phyloP scores from a whole-genome alignment of 306 rosid species.

The Astragalus glycyphyllos region DNA sequence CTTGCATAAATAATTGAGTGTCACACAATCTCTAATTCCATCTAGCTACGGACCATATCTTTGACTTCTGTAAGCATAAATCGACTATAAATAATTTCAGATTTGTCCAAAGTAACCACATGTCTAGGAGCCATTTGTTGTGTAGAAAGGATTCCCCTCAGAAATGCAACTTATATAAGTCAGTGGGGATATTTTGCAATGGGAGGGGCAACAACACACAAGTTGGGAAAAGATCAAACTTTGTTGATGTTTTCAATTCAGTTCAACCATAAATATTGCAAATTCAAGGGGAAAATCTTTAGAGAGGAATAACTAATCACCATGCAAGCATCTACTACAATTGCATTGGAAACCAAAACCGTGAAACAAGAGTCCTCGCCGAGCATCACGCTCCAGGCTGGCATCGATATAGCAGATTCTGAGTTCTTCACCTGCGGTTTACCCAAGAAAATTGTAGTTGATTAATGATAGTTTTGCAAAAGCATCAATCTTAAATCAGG shows the following conservation, averaged over 20 bases:
- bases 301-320: conserved; percentile 51
- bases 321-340: conserved; percentile 69
- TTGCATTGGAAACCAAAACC: conserved; percentile 88
- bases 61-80: too few relatives aligned
- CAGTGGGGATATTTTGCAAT: too few relatives aligned
- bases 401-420: conserved; percentile 93
- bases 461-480: not conserved
- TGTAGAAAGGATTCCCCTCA: too few relatives aligned
- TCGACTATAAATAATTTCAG: too few relatives aligned
- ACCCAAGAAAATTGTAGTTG: conserved; percentile 11
- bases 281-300: not conserved
- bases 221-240: not conserved
- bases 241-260: not conserved
- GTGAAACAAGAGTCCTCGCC: conserved; percentile 62
- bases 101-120: too few relatives aligned
- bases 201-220: not conserved
- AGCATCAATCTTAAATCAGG: not conserved
- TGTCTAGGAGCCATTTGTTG: too few relatives aligned
- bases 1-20: too few relatives aligned
- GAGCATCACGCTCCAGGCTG: conserved; percentile 70
- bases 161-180: too few relatives aligned
- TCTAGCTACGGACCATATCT: too few relatives aligned
- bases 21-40: too few relatives aligned
- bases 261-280: conserved; percentile 14
- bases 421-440: conserved; percentile 81